Percentiles rank a stretch among this genome's conserved stretches.
Conservation (phyloP, 352 stramenopile species). For the Phytophthora agathidicida region DNA sequence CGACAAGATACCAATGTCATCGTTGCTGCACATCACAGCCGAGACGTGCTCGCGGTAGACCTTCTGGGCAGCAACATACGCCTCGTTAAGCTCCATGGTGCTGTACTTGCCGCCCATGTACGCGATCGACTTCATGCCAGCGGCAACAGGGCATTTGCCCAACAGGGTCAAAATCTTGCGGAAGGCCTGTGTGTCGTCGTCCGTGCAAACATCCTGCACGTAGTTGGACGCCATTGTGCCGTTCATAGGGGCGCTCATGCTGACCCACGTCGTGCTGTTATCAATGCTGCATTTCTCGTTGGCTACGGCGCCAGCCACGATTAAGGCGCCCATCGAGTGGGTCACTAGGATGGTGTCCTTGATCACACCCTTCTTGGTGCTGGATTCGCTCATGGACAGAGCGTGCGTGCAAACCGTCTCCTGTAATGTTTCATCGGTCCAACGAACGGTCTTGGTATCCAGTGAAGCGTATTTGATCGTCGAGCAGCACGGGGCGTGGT, state of each 20-base stretch:
- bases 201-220: slow-evolving; percentile 41
- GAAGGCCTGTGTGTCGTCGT: slow-evolving; percentile 36
- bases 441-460: slow-evolving; percentile 38
- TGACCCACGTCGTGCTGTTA: slow-evolving; percentile 49
- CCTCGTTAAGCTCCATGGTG: slow-evolving; percentile 30
- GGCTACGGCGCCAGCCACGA: slow-evolving; percentile 45
- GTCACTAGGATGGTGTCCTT: slow-evolving; percentile 51
- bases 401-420: slow-evolving; percentile 39
- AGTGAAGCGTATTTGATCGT: slow-evolving; percentile 42
- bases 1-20: slow-evolving; percentile 41
- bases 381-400: slow-evolving; percentile 34
- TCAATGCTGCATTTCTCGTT: slow-evolving; percentile 54
- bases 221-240: slow-evolving; percentile 56
- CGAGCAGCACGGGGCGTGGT: slow-evolving; percentile 50
- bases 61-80: slow-evolving; percentile 35
- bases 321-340: slow-evolving; percentile 56
- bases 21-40: slow-evolving; percentile 49
- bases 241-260: slow-evolving; percentile 50
- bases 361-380: slow-evolving; percentile 18
- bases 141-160: slow-evolving; percentile 39
- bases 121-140: slow-evolving; percentile 45
- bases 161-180: slow-evolving; percentile 40
- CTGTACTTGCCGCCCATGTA: slow-evolving; percentile 44
- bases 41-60: slow-evolving; percentile 45
- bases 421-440: slow-evolving; percentile 41